Conservation (phyloP, 1,284 basidiomycete genomes). For the Filobasidium uniguttulatum region DNA sequence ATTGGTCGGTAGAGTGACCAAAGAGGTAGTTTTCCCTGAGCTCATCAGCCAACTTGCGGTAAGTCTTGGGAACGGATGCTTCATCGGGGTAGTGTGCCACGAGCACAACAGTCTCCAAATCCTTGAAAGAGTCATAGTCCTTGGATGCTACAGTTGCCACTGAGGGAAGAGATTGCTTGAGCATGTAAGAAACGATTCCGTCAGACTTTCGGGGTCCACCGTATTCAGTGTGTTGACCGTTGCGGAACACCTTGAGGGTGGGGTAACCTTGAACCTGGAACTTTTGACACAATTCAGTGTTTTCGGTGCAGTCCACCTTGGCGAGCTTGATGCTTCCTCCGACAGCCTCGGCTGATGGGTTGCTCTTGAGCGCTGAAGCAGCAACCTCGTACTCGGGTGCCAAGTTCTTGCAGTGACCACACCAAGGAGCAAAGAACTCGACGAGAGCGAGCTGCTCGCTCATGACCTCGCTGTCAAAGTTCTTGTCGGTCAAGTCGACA, state of each 20-base stretch:
- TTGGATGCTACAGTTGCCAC: conserved; percentile 62
- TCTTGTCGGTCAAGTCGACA: conserved; percentile 53
- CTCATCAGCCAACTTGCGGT: conserved; percentile 64
- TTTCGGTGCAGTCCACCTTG: conserved; percentile 88
- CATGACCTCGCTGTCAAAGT: conserved; percentile 58
- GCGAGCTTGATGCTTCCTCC: conserved; percentile 60
- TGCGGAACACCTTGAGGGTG: conserved; percentile 70
- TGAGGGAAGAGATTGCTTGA: conserved; percentile 91
- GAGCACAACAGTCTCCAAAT: conserved; percentile 79
- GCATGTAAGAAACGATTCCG: conserved; percentile 94
- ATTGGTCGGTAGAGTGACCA: conserved; percentile 62
- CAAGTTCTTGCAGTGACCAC: conserved; percentile 42
- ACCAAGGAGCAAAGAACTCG: conserved; percentile 46
- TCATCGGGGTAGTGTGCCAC: conserved; percentile 66
- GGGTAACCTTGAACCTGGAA: conserved; percentile 85
- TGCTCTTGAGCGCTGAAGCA: conserved; percentile 74
- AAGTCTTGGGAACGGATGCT: conserved; percentile 55
- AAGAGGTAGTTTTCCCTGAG: conserved; percentile 90
- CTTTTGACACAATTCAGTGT: conserved; percentile 69
- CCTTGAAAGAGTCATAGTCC: conserved; percentile 74
- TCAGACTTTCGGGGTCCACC: conserved; percentile 83
- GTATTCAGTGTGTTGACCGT: conserved; percentile 68
- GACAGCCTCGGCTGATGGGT: conserved; percentile 41
- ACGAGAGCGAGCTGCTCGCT: conserved; percentile 70
- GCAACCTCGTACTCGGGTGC: conserved; percentile 94